These are phyloP conservation scores for Moesziomyces globuligerus DNA, from an alignment of 1,284 basidiomycete genomes.

Conservation along the genomic window DNA sequence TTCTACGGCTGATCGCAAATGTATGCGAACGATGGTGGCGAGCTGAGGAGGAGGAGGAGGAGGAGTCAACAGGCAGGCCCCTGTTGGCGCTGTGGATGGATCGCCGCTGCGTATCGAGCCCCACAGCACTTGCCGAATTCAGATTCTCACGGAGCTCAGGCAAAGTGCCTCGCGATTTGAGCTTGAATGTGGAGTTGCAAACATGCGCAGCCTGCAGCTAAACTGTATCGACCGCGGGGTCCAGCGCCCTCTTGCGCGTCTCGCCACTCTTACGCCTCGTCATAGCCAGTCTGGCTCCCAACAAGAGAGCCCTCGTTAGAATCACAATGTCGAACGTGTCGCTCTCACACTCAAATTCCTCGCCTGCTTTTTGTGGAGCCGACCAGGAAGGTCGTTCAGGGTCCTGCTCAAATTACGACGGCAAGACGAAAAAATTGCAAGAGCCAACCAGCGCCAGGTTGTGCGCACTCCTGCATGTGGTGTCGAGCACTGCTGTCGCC, in stretches of 20 bases:
- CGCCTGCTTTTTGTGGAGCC: conserved; percentile 1
- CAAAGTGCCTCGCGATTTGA: conserved; percentile 1
- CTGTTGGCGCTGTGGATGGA: no score
- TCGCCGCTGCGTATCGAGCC: conserved; percentile 3
- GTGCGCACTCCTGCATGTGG: no score
- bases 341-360: neutral
- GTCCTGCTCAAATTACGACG: conserved; percentile 1
- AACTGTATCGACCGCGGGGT: no score
- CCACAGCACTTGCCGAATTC: conserved; percentile 18
- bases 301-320: no score
- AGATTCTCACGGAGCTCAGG: conserved; percentile 15
- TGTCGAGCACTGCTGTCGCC: no score
- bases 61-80: no score
- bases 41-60: no score
- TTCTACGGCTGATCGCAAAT: neutral
- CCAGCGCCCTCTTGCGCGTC: no score
- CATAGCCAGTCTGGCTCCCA: conserved; percentile 5
- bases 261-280: no score
- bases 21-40: neutral
- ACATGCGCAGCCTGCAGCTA: neutral
- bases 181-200: conserved; percentile 28
- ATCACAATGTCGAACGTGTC: neutral
- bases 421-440: conserved; percentile 2
- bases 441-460: no score
- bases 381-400: neutral